phyloP scores from a whole-genome alignment of 2,329 filamentous ascomycete species.

The Colletotrichum phormii region DNA sequence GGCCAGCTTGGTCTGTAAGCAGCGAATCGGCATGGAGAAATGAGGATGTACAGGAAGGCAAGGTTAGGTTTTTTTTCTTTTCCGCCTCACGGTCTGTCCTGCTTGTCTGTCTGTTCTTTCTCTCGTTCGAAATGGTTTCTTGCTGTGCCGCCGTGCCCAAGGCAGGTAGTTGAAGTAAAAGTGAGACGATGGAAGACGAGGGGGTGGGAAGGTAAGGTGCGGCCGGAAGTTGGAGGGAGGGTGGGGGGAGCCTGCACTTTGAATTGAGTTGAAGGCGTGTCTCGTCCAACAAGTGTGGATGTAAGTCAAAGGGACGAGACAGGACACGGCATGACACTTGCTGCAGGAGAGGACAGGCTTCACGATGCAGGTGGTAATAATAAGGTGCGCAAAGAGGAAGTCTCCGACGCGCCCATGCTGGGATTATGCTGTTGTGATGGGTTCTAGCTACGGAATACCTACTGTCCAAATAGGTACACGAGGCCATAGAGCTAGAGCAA shows the following conservation, averaged over 20 bases:
- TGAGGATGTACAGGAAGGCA: neutral
- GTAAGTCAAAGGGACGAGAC: neutral
- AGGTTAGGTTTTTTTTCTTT: neutral
- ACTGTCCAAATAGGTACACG: neutral
- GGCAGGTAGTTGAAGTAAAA: constrained; percentile 5
- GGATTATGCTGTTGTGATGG: neutral
- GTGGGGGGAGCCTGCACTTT: neutral
- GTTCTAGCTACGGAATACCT: neutral
- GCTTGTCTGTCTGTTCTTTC: neutral
- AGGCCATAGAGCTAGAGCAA: constrained; percentile 4
- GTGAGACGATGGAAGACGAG: neutral
- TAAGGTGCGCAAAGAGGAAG: neutral
- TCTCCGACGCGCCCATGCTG: neutral
- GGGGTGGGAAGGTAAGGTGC: neutral
- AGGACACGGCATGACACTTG: constrained; percentile 5
- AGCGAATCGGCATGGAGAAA: neutral
- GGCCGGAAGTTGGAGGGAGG: neutral
- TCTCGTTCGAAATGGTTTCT: neutral
- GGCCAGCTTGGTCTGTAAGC: constrained; percentile 8
- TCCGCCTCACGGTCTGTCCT: neutral
- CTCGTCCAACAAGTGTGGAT: neutral
- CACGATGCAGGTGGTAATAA: neutral
- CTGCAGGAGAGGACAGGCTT: neutral
- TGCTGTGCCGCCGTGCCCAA: neutral
- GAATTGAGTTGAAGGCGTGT: neutral